These are phyloP conservation scores for Aspergillus affinis DNA, from an alignment of 495 filamentous ascomycete genomes.

Conservation along the genomic window DNA sequence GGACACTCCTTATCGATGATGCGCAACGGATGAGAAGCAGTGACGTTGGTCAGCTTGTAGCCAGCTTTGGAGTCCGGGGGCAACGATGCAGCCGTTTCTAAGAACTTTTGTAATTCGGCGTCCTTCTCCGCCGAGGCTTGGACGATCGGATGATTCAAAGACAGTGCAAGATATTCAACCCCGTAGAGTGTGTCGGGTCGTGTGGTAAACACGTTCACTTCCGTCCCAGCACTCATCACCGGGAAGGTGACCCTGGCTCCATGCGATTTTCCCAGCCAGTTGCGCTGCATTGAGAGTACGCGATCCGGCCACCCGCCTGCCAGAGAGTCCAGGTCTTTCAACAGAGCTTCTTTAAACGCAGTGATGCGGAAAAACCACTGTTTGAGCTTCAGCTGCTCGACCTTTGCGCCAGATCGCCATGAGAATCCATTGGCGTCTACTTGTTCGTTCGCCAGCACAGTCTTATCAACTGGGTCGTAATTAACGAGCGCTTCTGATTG, in stretches of 20 bases:
- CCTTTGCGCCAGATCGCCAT: conserved; percentile 84
- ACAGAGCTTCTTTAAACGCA: conserved; percentile 68
- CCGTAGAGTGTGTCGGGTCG: conserved; percentile 81
- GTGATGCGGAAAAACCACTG: conserved; percentile 93
- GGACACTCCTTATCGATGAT: conserved; percentile 52
- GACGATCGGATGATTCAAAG: conserved; percentile 71
- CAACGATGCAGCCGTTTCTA: conserved; percentile 60
- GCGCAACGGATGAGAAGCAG: conserved; percentile 64
- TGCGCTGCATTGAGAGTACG: conserved; percentile 79
- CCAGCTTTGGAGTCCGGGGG: conserved; percentile 74
- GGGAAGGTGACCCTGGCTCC: conserved; percentile 74
- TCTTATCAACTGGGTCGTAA: conserved; percentile 87
- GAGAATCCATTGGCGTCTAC: conserved; percentile 77
- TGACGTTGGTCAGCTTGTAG: conserved; percentile 60
- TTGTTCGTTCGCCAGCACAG: conserved; percentile 88
- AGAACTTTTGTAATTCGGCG: conserved; percentile 60
- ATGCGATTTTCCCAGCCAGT: conserved; percentile 80
- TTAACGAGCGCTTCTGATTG: conserved; percentile 80
- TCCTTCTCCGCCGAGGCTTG: conserved; percentile 57
- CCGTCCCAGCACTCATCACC: conserved; percentile 34
- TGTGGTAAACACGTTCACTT: conserved; percentile 79
- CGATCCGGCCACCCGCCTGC: conserved; percentile 73
- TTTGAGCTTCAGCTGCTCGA: conserved; percentile 74
- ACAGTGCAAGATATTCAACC: conserved; percentile 80
- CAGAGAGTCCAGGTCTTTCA: conserved; percentile 69